Evolutionary conservation across 2,329 filamentous ascomycete species (phyloP).

Genomic region (Corniculantispora saksenae): DNA sequence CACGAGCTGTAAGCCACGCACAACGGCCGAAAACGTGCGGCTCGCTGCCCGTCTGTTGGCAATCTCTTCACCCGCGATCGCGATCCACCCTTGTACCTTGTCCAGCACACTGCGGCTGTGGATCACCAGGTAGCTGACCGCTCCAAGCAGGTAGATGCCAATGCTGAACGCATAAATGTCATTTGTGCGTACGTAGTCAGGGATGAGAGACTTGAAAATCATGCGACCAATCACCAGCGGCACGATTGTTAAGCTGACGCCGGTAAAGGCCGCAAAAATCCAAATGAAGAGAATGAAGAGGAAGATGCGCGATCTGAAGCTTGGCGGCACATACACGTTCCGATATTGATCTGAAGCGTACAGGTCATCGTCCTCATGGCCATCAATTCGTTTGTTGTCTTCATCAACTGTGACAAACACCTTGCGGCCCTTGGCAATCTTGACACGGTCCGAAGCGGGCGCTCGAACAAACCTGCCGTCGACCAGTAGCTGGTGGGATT

Average conservation of each 20-base stretch:
- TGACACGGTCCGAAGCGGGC: conserved; percentile 93
- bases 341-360: conserved; percentile 65
- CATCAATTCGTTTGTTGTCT: conserved; percentile 62
- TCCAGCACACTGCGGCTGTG: conserved; percentile 46
- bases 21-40: conserved; percentile 30
- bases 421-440: conserved; percentile 78
- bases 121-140: conserved; percentile 61
- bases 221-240: conserved; percentile 82
- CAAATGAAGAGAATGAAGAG: conserved; percentile 89
- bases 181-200: conserved; percentile 74
- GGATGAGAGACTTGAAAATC: conserved; percentile 73
- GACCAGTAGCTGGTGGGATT: conserved; percentile 55
- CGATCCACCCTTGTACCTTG: conserved; percentile 34
- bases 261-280: conserved; percentile 87
- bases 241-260: conserved; percentile 80
- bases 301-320: conserved; percentile 77
- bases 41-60: conserved; percentile 25
- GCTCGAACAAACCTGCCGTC: conserved; percentile 85
- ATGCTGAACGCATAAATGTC: conserved; percentile 96
- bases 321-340: conserved; percentile 79
- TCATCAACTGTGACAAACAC: conserved; percentile 78
- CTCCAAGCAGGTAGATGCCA: conserved; percentile 79
- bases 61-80: conserved; percentile 26
- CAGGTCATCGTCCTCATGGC: conserved; percentile 51
- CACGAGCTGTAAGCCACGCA: conserved; percentile 49